Percentiles rank a stretch among this genome's conserved stretches.
phyloP scores from a whole-genome alignment of 495 filamentous ascomycete species.

The Oleoguttula mirabilis region DNA sequence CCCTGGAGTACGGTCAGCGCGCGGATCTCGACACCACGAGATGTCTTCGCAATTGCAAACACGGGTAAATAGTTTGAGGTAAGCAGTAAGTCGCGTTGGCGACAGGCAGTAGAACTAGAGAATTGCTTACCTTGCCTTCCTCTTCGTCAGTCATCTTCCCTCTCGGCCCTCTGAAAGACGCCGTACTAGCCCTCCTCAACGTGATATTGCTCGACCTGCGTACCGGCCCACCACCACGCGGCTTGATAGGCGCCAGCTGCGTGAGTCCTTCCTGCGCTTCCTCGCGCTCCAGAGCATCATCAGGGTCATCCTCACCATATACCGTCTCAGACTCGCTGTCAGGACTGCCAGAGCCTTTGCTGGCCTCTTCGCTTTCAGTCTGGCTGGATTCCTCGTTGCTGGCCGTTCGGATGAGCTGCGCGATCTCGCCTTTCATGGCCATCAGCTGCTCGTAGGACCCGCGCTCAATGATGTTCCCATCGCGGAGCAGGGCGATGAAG shows the following conservation, averaged over 20 bases:
- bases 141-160: slow-evolving; percentile 80
- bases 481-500: slow-evolving; percentile 69
- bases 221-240: slow-evolving; percentile 29
- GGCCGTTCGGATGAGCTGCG: slow-evolving; percentile 69
- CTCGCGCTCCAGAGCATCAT: slow-evolving; percentile 44
- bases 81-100: neutral
- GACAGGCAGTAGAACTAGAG: no score
- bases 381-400: slow-evolving; percentile 43
- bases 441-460: slow-evolving; percentile 83
- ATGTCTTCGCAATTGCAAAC: no score
- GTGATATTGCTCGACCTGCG: slow-evolving; percentile 59
- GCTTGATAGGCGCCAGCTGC: slow-evolving; percentile 59
- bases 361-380: slow-evolving; percentile 40
- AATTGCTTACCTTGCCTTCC: slow-evolving; percentile 14
- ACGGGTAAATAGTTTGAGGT: no score
- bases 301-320: slow-evolving; percentile 33
- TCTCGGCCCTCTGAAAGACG: slow-evolving; percentile 73
- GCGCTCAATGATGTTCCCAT: slow-evolving; percentile 72
- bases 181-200: slow-evolving; percentile 78
- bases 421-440: slow-evolving; percentile 85
- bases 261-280: slow-evolving; percentile 57
- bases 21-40: no score
- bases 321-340: slow-evolving; percentile 40
- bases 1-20: no score
- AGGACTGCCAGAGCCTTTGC: slow-evolving; percentile 37